Evolutionary conservation across 805 yeast species (phyloP), one percentile per base, ranked within the genome.

Genomic region (Ogataea methanolica): DNA sequence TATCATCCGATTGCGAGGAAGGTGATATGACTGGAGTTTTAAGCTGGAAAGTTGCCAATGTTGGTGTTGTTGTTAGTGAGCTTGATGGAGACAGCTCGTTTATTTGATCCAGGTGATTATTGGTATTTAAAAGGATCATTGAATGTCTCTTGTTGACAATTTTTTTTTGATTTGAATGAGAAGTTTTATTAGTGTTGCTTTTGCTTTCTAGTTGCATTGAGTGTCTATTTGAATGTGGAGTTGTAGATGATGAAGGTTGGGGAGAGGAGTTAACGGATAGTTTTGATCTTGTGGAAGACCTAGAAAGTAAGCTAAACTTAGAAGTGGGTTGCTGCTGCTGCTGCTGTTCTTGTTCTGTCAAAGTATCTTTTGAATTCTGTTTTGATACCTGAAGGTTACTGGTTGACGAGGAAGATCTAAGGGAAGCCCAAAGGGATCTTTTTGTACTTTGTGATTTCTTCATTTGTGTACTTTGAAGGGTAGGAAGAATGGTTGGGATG

Each of bases 341-440:
- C 9, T 26, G 31, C 9, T 33, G 21, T 19, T 19, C 12, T 6
- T 26, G 31, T 6, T 26, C 9, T 26, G 6, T n/a, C 7, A 12
- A 9, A 9, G 41, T 26, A 17, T 33, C 39, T 15, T 6, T 14
- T 33, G 36, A 33, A 14, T 23, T 5, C 11, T 39, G 22, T 23
- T 19, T 41, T 21, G 36, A 26, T 22, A 31, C 37, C 16, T 39
- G 6, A 15, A 48, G 37, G 33, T 50, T 48, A 34, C 40, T 42
- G 23, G 54, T 35, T 14, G 54, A 48, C 6, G 51, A 36, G 8
- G 54, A 48, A 4, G 54, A 53, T 42, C 48, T 51, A 6, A 57
- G 45, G 7, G 57, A 46, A 17, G 56, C 52, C 61, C 61, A 57
- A 29, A 57, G 41, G 3, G 61, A 56, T 36, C 53, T 49, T 35